A percentile compares a stretch with the other conserved stretches of the same genome.
These are phyloP conservation scores for Colletotrichum destructivum DNA, from an alignment of 2,329 filamentous ascomycete species.

Conservation along the genomic window DNA sequence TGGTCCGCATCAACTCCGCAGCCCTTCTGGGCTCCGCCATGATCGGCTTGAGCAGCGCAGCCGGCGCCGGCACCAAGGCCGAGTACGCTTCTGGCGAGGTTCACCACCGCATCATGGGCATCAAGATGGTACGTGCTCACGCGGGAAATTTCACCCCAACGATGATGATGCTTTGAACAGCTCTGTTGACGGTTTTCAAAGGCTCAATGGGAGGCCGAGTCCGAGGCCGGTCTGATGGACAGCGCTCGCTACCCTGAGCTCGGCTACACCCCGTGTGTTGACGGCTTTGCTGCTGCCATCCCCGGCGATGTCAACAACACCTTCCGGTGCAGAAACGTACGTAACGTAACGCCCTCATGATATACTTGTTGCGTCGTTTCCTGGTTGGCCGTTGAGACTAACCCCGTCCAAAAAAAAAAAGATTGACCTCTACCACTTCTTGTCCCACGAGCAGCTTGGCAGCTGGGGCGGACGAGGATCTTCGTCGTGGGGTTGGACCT, in stretches of 20 bases:
- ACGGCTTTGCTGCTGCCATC: slow-evolving; percentile 61
- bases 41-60: slow-evolving; percentile 43
- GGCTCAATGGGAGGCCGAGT: slow-evolving; percentile 53
- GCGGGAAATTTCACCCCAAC: not conserved
- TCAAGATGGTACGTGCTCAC: slow-evolving; percentile 44
- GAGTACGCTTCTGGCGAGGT: slow-evolving; percentile 45
- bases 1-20: slow-evolving; percentile 43
- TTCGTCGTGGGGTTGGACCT: slow-evolving; percentile 69
- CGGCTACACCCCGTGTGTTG: slow-evolving; percentile 56
- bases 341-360: not conserved
- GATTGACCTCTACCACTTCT: slow-evolving; percentile 56
- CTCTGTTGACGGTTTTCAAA: slow-evolving; percentile 17
- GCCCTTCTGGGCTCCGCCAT: slow-evolving; percentile 45
- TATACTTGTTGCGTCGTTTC: too few relatives aligned
- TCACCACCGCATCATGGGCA: slow-evolving; percentile 46
- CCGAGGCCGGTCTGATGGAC: slow-evolving; percentile 52
- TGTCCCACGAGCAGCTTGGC: slow-evolving; percentile 54
- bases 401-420: not conserved
- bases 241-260: slow-evolving; percentile 55
- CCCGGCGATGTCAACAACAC: slow-evolving; percentile 63
- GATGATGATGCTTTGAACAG: not conserved
- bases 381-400: not conserved
- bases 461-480: slow-evolving; percentile 52
- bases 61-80: slow-evolving; percentile 45
- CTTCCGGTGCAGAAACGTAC: slow-evolving; percentile 63